Percentiles rank a stretch among this genome's conserved stretches.
Conservation (phyloP, 805 yeast genomes). For the Saccharomycopsis lassenensis region DNA sequence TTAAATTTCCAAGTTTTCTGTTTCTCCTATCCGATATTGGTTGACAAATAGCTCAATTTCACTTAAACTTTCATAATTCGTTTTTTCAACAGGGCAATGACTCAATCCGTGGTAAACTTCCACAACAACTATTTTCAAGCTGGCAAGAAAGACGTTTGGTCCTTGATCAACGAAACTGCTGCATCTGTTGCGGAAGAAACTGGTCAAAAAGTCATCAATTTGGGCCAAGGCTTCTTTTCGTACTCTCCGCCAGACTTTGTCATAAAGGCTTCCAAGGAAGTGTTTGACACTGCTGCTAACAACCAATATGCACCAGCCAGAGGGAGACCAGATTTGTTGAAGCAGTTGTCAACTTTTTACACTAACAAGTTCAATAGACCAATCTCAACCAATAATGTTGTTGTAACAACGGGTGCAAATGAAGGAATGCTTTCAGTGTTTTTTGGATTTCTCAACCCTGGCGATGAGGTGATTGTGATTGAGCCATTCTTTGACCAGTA, state of each 20-base stretch:
- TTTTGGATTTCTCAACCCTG: conserved; percentile 73
- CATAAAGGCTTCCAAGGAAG: conserved; percentile 64
- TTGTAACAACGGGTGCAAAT: conserved; percentile 93
- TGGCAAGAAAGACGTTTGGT: conserved; percentile 86
- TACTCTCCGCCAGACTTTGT: conserved; percentile 96
- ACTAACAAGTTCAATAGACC: conserved; percentile 51
- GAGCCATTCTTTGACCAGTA: conserved; percentile 98
- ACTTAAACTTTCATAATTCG: too few relatives aligned
- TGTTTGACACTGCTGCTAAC: conserved; percentile 59
- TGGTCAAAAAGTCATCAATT: conserved; percentile 72
- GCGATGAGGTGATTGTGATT: conserved; percentile 92
- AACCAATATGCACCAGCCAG: conserved; percentile 91
- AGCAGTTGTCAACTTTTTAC: conserved; percentile 63
- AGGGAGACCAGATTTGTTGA: conserved; percentile 70
- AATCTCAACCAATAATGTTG: conserved; percentile 50
- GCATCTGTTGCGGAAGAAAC: conserved; percentile 36
- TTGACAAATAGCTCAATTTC: too few relatives aligned
- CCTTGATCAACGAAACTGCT: conserved; percentile 90
- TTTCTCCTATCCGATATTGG: too few relatives aligned
- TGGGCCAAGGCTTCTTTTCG: conserved; percentile 97
- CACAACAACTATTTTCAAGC: conserved; percentile 62
- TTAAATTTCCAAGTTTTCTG: too few relatives aligned
- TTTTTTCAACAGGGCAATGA: too few relatives aligned
- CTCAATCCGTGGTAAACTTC: conserved; percentile 18
- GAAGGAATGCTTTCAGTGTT: conserved; percentile 85